Evolutionary conservation across 179 eudicot genomes (phyloP).

Genomic region (Camellia oleifera): DNA sequence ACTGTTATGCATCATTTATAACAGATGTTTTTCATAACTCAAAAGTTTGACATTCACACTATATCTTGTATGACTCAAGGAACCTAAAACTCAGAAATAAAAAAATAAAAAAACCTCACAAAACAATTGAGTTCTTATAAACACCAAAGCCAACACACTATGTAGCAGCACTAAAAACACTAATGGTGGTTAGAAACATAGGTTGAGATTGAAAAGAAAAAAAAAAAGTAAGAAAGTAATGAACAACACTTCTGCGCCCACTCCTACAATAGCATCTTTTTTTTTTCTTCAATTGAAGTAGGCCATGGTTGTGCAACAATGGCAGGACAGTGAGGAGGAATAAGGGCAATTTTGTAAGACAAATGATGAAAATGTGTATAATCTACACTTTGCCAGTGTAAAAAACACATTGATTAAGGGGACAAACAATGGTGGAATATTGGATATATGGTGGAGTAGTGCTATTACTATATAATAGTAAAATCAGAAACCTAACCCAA

Average conservation of each 20-base stretch:
- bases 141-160: constrained; percentile 13
- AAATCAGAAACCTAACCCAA: constrained; percentile 4
- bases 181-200: neutral
- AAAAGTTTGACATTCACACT: constrained; percentile 21
- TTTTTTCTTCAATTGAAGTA: constrained; percentile 16
- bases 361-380: constrained; percentile 35
- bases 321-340: constrained; percentile 3
- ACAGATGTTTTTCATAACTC: constrained; percentile 14
- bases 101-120: constrained; percentile 4
- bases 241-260: constrained; percentile 28
- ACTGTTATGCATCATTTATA: constrained; percentile 16
- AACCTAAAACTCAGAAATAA: neutral
- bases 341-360: neutral
- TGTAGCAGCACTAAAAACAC: neutral
- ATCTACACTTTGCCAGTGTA: constrained; percentile 42
- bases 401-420: constrained; percentile 12
- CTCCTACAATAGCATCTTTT: neutral
- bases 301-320: constrained; percentile 24
- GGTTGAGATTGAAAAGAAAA: neutral
- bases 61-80: constrained; percentile 27
- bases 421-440: constrained; percentile 20
- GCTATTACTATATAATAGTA: neutral
- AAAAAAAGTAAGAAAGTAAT: neutral
- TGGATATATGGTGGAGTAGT: constrained; percentile 5
- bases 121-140: constrained; percentile 9